Evolutionary conservation across 805 yeast genomes (phyloP).

Genomic region (Pichia thaimueangensis): DNA sequence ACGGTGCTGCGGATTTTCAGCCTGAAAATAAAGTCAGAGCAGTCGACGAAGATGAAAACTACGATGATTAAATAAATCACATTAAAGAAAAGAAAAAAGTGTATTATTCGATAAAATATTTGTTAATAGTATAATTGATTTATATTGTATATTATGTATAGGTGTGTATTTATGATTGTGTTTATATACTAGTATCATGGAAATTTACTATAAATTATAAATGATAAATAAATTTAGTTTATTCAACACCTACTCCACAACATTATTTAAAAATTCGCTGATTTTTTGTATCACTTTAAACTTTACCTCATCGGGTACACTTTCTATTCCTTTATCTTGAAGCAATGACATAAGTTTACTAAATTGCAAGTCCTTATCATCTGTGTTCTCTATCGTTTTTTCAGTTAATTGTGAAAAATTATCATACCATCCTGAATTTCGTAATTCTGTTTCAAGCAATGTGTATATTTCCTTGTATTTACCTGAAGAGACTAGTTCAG

Average conservation of each 20-base stretch:
- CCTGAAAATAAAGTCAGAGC: conserved; percentile 21
- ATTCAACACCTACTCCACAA: conserved; percentile 30
- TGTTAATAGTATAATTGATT: neutral
- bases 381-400: conserved; percentile 29
- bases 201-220: too few species aligned
- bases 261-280: conserved; percentile 48
- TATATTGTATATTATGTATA: conserved; percentile 2
- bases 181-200: neutral
- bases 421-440: conserved; percentile 84
- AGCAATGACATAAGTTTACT: conserved; percentile 44
- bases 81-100: neutral
- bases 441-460: conserved; percentile 54
- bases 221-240: too few species aligned
- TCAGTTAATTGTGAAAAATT: conserved; percentile 56
- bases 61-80: conserved; percentile 28
- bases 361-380: conserved; percentile 35
- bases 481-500: conserved; percentile 67
- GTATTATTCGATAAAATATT: neutral
- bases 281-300: conserved; percentile 53
- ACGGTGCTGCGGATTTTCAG: neutral
- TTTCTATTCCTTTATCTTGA: conserved; percentile 58
- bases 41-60: conserved; percentile 33
- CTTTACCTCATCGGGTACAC: conserved; percentile 65
- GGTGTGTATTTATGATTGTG: neutral
- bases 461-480: conserved; percentile 72